Percentiles rank a stretch among this genome's conserved stretches.
phyloP scores from a whole-genome alignment of 495 filamentous ascomycete species.

The Neurospora terricola region DNA sequence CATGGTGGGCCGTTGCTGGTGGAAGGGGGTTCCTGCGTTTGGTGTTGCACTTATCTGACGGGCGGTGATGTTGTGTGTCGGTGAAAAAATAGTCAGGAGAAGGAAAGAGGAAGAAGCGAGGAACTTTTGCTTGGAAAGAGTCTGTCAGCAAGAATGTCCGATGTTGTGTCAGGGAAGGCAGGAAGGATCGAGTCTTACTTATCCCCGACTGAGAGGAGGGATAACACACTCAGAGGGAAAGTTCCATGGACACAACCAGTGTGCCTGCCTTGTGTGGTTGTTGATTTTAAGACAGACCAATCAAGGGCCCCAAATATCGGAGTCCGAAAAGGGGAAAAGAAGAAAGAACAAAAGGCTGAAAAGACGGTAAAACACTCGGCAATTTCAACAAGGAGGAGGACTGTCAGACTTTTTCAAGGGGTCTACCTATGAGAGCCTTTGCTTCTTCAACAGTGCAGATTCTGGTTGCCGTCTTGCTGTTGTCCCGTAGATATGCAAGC shows the following conservation, averaged over 20 bases:
- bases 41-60: neutral
- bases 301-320: neutral
- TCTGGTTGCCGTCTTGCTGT: neutral
- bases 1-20: neutral
- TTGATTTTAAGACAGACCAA: neutral
- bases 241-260: neutral
- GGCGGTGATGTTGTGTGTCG: neutral
- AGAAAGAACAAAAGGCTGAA: neutral
- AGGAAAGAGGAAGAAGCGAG: neutral
- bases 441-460: neutral
- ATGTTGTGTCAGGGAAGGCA: neutral
- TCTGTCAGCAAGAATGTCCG: neutral
- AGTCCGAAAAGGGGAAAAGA: neutral
- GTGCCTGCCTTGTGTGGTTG: neutral
- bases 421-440: neutral
- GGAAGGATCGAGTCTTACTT: neutral
- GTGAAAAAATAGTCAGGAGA: neutral
- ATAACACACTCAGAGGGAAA: neutral
- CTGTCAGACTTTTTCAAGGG: neutral
- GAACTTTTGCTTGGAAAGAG: neutral
- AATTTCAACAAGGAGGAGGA: neutral
- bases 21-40: constrained; percentile 9
- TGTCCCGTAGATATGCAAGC: neutral
- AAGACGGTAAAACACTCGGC: neutral
- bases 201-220: neutral